phyloP scores from a whole-genome alignment of 441 rosid genomes.

The Euphorbia schlechtendalii region DNA sequence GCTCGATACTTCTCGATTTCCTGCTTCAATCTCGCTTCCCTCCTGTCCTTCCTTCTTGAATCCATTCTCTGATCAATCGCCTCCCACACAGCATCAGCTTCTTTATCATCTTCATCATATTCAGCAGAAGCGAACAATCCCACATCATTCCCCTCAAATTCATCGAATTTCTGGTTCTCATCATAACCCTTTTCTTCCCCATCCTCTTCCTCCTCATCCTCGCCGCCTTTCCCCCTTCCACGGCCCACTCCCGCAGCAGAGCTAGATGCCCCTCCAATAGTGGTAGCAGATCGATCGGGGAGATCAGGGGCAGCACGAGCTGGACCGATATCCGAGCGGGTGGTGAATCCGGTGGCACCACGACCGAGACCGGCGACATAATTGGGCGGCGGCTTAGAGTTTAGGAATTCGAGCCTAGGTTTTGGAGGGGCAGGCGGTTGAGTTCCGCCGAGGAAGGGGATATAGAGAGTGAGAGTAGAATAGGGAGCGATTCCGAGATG shows the following conservation, averaged over 20 bases:
- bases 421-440: constrained; percentile 29
- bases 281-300: constrained; percentile 60
- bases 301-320: constrained; percentile 93
- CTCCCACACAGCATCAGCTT: constrained; percentile 95
- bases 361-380: constrained; percentile 95
- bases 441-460: constrained; percentile 69
- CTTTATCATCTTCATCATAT: constrained; percentile 90
- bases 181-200: constrained; percentile 85
- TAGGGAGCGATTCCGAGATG: constrained; percentile 38
- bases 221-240: constrained; percentile 61
- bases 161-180: constrained; percentile 95
- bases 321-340: constrained; percentile 90
- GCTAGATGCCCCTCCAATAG: constrained; percentile 44
- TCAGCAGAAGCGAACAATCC: constrained; percentile 90
- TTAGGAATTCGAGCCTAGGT: constrained; percentile 68
- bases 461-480: constrained; percentile 56
- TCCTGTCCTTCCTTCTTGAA: constrained; percentile 73
- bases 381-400: constrained; percentile 75
- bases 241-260: constrained; percentile 42
- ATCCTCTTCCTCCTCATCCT: constrained; percentile 80
- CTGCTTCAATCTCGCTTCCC: constrained; percentile 82
- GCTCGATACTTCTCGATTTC: constrained; percentile 89
- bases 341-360: constrained; percentile 94
- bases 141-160: constrained; percentile 90
- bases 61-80: constrained; percentile 84